Percentiles rank a stretch among this genome's conserved stretches.
These are phyloP conservation scores for Helianthus tuberosus DNA, from an alignment of 129 eudicot species.

Conservation along the genomic window DNA sequence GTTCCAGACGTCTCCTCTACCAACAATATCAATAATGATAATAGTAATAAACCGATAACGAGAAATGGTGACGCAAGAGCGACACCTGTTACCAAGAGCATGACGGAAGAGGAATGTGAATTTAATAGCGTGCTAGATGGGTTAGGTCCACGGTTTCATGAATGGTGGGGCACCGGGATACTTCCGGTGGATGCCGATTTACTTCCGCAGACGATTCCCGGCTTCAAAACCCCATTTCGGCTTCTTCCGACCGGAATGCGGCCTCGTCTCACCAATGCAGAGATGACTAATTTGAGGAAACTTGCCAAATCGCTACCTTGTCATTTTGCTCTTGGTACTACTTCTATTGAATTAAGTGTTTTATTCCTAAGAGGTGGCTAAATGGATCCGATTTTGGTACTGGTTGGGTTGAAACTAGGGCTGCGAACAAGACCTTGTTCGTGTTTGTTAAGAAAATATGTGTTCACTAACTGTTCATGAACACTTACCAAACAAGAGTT, in stretches of 20 bases:
- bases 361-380: slow-evolving; percentile 8
- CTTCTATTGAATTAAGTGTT: background rate
- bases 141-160: slow-evolving; percentile 92
- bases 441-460: no score
- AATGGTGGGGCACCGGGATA: slow-evolving; percentile 99
- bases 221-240: slow-evolving; percentile 82
- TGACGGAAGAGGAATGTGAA: slow-evolving; percentile 81
- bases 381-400: background rate
- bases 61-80: slow-evolving; percentile 33
- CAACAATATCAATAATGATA: slow-evolving; percentile 27
- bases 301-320: slow-evolving; percentile 93
- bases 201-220: slow-evolving; percentile 86
- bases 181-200: slow-evolving; percentile 97
- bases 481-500: no score
- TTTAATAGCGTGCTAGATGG: slow-evolving; percentile 71
- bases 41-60: slow-evolving; percentile 19
- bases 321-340: slow-evolving; percentile 98
- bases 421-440: no score
- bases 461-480: no score
- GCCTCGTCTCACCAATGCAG: slow-evolving; percentile 78
- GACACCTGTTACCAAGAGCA: slow-evolving; percentile 39
- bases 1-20: slow-evolving; percentile 68
- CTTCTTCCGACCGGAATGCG: slow-evolving; percentile 96
- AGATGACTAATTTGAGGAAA: slow-evolving; percentile 84
- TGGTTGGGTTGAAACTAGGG: background rate